phyloP scores from a whole-genome alignment of 176 grass and related monocot genomes.

The Rhynchospora breviuscula region DNA sequence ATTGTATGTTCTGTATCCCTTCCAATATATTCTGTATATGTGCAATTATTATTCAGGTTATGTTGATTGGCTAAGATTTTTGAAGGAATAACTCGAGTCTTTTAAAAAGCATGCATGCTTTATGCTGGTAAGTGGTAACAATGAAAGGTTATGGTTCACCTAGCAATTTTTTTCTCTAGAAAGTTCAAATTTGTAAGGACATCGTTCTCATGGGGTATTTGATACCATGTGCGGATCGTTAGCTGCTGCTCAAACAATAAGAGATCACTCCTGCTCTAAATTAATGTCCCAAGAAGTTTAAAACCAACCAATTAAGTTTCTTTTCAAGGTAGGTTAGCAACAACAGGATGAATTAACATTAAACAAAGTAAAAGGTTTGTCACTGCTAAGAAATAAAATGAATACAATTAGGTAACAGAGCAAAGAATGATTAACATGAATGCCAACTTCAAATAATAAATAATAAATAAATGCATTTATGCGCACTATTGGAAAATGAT shows the following conservation, averaged over 20 bases:
- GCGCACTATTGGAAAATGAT: background rate
- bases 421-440: background rate
- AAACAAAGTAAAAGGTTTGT: background rate
- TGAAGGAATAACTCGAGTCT: background rate
- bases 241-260: background rate
- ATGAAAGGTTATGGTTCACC: background rate
- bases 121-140: background rate
- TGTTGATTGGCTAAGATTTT: background rate
- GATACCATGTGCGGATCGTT: background rate
- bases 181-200: background rate
- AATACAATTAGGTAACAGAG: background rate
- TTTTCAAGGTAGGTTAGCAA: background rate
- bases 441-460: no score
- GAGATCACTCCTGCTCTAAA: background rate
- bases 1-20: background rate
- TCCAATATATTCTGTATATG: background rate
- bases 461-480: background rate
- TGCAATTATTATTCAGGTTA: background rate
- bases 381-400: background rate
- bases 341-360: background rate
- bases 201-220: background rate
- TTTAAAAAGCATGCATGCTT: conserved; percentile 2
- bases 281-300: background rate
- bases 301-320: background rate
- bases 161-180: conserved; percentile 2